Evolutionary conservation across 306 rosid species (phyloP), one percentile per base, ranked within the genome.

Genomic region (Carpinus fangiana): DNA sequence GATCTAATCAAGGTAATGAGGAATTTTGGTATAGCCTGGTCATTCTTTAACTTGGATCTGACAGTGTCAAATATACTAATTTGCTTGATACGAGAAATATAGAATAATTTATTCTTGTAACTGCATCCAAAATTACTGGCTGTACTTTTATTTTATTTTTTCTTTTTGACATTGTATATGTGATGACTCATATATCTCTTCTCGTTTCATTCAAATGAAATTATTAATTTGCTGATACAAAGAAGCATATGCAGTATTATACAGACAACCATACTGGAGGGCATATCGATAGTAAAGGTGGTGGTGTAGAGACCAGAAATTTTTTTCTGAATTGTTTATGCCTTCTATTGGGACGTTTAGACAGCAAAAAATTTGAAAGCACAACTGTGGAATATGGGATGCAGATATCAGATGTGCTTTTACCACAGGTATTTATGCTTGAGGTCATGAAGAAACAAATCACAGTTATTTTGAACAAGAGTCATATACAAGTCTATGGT

Each of bases 291-390:
- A 87, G 75, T 47, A 88, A 86, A 84, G 93, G 88, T 61, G 80
- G 88, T 82, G 90, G 87, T 48, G 56, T 81, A 60, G 97, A 89
- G 86, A 94, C 98, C 77, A 79, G 87, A 68, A 88, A 91, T 76
- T 94, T 94, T 80, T 94, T 94, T 77, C 80, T 92, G 78, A 94
- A 86, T 80, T 94, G 98, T 81, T 82, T 94, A 80, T 92, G 95
- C 92, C 89, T 94, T 75, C 80, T 92, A 23, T 80, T 94, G 84
- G 98, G 98, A 53, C 91, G 95, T 72, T 86, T 90, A 70, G 94
- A 88, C 74, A 53, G 76, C 82, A 90, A 88, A 86, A 89, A 79
- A 78, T 84, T 92, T 83, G 93, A 87, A 83, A 82, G 83, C 72
- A 75, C 79, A 12, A 48, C 91, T 74, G 79, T 87, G 11, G 98